Percentiles rank a stretch among this genome's conserved stretches.
Evolutionary conservation across 1,139 yeast species (phyloP).

Genomic region (Yamadazyma buinensis): DNA sequence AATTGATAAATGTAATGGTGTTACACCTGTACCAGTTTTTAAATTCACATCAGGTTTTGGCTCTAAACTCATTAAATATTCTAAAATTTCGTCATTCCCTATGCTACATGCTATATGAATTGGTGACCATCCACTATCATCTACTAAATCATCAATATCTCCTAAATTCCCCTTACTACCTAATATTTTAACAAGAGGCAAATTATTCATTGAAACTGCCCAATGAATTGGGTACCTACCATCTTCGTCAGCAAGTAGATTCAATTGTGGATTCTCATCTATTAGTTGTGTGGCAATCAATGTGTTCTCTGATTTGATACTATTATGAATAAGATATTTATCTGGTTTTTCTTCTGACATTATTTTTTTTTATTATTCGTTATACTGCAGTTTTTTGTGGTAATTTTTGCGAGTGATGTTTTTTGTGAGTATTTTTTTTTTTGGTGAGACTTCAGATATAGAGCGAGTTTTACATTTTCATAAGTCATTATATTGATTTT

Average conservation of each 20-base stretch:
- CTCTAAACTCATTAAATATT: constrained; percentile 26
- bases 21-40: constrained; percentile 65
- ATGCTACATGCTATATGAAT: constrained; percentile 76
- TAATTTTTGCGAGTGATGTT: no score
- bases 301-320: constrained; percentile 54
- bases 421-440: no score
- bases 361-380: no score
- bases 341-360: no score
- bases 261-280: constrained; percentile 43
- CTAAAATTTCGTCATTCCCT: constrained; percentile 58
- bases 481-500: no score
- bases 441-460: no score
- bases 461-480: no score
- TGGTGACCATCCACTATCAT: constrained; percentile 86
- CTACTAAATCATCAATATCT: constrained; percentile 67
- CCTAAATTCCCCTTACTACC: constrained; percentile 19
- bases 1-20: constrained; percentile 73
- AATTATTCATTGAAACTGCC: constrained; percentile 72
- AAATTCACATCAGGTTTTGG: constrained; percentile 37
- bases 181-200: constrained; percentile 40
- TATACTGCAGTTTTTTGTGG: no score
- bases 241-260: constrained; percentile 57
- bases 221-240: constrained; percentile 84
- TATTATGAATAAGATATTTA: constrained; percentile 47
- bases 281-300: constrained; percentile 48